These are phyloP conservation scores for Zasmidium cellare DNA, from an alignment of 2,329 filamentous ascomycete species.

Conservation along the genomic window DNA sequence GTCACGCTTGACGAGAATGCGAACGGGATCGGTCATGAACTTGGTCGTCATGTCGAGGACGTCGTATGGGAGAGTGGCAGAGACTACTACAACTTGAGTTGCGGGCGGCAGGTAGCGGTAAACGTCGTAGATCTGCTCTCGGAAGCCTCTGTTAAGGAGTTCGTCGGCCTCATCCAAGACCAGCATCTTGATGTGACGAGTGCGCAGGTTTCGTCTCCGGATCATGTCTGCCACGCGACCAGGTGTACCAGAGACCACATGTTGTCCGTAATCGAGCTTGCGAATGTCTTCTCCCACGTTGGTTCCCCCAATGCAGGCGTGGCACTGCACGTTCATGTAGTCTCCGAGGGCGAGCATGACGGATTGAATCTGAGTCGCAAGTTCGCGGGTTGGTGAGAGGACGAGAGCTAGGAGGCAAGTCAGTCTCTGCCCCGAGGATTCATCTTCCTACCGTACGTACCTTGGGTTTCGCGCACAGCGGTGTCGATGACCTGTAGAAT, in stretches of 20 bases:
- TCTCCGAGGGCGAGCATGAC: constrained; percentile 99
- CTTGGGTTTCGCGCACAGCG: constrained; percentile 93
- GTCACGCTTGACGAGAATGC: constrained; percentile 97
- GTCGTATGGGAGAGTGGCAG: constrained; percentile 94
- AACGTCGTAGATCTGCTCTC: constrained; percentile 98
- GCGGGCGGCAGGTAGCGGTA: constrained; percentile 95
- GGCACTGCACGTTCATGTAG: constrained; percentile 99
- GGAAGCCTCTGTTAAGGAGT: constrained; percentile 88
- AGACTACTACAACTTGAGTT: constrained; percentile 97
- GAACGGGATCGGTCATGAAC: constrained; percentile 98
- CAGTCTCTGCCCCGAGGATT: no score
- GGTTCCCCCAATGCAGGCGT: constrained; percentile 96
- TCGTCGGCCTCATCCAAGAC: constrained; percentile 77
- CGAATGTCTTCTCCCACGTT: constrained; percentile 97
- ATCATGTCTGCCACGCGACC: constrained; percentile 90
- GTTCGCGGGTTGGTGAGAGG: constrained; percentile 90
- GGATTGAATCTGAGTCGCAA: constrained; percentile 97
- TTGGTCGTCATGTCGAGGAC: constrained; percentile 99
- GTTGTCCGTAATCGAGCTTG: constrained; percentile 95
- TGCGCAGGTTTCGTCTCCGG: constrained; percentile 69
- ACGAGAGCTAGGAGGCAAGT: constrained; percentile 66
- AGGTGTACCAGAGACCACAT: constrained; percentile 97
- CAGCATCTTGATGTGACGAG: constrained; percentile 75
- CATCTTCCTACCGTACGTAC: no score
- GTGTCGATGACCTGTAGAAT: constrained; percentile 98